A percentile compares a stretch with the other conserved stretches of the same genome.
These are phyloP conservation scores for Salix koriyanagi DNA, from an alignment of 345 rosid species.

Conservation along the genomic window DNA sequence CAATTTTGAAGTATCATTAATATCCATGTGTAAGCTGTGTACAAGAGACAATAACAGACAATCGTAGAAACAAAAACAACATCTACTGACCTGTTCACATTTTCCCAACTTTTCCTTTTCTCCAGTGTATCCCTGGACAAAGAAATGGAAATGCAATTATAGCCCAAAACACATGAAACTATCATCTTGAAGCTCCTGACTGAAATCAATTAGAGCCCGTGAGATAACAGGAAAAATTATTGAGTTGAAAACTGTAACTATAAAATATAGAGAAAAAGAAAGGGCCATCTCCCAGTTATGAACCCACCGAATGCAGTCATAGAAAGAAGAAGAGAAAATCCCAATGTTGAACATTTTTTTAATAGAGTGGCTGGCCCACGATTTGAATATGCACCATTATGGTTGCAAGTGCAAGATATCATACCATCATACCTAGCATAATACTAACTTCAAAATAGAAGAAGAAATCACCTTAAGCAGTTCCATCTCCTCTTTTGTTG, in stretches of 20 bases:
- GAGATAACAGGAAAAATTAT: constrained; percentile 2
- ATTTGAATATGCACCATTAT: neutral
- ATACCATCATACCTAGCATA: neutral
- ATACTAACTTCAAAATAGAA: neutral
- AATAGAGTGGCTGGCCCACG: neutral
- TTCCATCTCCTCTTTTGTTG: constrained; percentile 93
- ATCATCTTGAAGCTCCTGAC: constrained; percentile 14
- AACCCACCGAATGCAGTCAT: neutral
- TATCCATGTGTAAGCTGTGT: neutral
- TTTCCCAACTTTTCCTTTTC: constrained; percentile 83
- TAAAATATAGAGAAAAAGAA: too few species aligned
- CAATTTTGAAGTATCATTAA: neutral
- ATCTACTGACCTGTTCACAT: constrained; percentile 70
- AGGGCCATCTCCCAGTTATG: neutral
- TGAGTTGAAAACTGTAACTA: neutral
- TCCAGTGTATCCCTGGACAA: constrained; percentile 69
- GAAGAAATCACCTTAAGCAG: constrained; percentile 46
- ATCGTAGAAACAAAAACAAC: neutral
- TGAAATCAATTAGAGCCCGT: neutral
- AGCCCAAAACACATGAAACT: constrained; percentile 2
- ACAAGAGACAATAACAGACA: neutral
- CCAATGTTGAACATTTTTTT: neutral
- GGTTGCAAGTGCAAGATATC: neutral
- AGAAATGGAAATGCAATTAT: constrained; percentile 11
- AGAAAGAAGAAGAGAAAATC: neutral